Base-by-base conservation (phyloP, 495 filamentous ascomycete genomes). In the Podospora comata region DNA sequence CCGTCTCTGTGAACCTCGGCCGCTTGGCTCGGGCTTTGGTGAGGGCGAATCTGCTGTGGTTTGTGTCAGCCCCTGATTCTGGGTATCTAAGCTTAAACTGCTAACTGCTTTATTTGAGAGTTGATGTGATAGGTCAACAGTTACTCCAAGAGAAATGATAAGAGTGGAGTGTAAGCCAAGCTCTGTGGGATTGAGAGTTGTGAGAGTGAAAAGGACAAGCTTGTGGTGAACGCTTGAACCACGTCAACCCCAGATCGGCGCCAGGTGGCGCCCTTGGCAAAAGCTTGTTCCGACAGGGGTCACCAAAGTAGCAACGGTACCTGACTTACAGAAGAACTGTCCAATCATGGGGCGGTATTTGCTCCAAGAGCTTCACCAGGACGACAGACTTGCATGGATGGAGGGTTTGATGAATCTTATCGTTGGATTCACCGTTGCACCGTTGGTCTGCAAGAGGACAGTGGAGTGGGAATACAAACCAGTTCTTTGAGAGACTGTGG, bases 241-340 rank as follows among this genome's bases (percentile, higher is more conserved):
- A 48, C 7, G 13, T 48, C 9, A 13, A 48, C 39, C 39, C 39
- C 39, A 48, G 39, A 48, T 48, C 39, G 39, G 9, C 39, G 13
- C 3, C 7, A 48, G 15, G 39, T 28, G 30, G 5, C 27, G 23
- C 5, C 32, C 61, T 63, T 63, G 61, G 61, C 27, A 48, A 61
- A 63, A 48, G 61, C 61, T 63, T 63, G 20, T 63, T 63, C 23
- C 28, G 59, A 7, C 15, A 62, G 28, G 61, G 60, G 60, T 9
- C 20, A 5, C 7, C 5, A 32, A 7, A 32, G 3, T 1, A 6
- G 30, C 30, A 32, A 32, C 30, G 30, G 30, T 7, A 4, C 30
- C 4, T 6, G 30, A 32, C 30, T 32, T 32, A 20, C 56, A 13
- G 4, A 9, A 5, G 26, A 2, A 18, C 11, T 61, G 23, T 28